phyloP scores from a whole-genome alignment of 768 basidiomycete species.

The Cystobasidium tubakii region DNA sequence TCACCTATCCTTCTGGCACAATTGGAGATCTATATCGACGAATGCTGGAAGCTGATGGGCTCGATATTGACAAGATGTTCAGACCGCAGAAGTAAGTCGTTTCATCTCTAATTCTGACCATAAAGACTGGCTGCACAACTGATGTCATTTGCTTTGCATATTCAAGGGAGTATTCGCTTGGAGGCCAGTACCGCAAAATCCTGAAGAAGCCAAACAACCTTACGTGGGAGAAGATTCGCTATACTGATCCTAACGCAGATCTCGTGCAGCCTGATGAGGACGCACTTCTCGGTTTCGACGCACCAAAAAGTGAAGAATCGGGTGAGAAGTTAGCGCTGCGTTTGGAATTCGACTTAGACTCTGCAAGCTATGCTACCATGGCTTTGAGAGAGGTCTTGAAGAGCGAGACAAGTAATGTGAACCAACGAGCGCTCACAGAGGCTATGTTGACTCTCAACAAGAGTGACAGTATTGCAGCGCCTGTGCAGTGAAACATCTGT shows the following conservation, averaged over 20 bases:
- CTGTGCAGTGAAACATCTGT: too few relatives aligned
- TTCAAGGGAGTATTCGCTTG: slow-evolving; percentile 56
- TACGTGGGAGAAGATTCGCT: slow-evolving; percentile 73
- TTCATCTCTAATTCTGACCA: too few relatives aligned
- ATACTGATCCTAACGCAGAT: slow-evolving; percentile 87
- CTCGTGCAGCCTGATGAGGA: slow-evolving; percentile 95
- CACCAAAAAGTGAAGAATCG: slow-evolving; percentile 60
- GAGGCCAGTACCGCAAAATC: slow-evolving; percentile 88
- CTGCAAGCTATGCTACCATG: slow-evolving; percentile 96
- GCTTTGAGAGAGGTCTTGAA: slow-evolving; percentile 90
- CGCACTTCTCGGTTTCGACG: slow-evolving; percentile 70
- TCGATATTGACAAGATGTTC: slow-evolving; percentile 82
- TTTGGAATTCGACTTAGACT: slow-evolving; percentile 74
- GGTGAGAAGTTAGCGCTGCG: slow-evolving; percentile 85
- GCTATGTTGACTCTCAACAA: slow-evolving; percentile 16
- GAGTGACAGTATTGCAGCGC: neutral
- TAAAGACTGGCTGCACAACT: too few relatives aligned
- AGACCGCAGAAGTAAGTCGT: slow-evolving; percentile 74
- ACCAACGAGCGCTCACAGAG: slow-evolving; percentile 27
- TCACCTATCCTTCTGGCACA: slow-evolving; percentile 78
- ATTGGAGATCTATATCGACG: slow-evolving; percentile 81
- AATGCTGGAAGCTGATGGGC: slow-evolving; percentile 73
- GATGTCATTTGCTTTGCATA: neutral
- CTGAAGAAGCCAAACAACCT: slow-evolving; percentile 75
- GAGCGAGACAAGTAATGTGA: slow-evolving; percentile 68